phyloP scores from a whole-genome alignment of 345 rosid species.

The Sapria himalayana region DNA sequence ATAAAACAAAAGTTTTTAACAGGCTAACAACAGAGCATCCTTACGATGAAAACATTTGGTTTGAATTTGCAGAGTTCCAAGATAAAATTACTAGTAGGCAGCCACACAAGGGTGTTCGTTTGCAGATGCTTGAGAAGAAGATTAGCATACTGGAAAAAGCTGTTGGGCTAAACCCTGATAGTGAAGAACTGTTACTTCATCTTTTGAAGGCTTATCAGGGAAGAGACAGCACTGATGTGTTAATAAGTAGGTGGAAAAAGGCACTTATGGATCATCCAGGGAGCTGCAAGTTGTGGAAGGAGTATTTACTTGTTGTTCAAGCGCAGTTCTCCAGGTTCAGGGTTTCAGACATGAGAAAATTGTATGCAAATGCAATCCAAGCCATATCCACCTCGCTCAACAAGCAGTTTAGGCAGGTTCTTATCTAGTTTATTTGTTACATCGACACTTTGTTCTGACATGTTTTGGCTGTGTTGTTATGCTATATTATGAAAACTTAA shows the following conservation, averaged over 20 bases:
- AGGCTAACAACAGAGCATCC: slow-evolving; percentile 59
- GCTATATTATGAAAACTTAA: not conserved
- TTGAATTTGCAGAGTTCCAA: slow-evolving; percentile 75
- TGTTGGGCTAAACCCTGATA: slow-evolving; percentile 65
- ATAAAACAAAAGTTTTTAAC: slow-evolving; percentile 64
- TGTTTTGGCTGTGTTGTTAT: not conserved
- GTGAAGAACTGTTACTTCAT: slow-evolving; percentile 51
- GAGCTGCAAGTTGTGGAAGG: slow-evolving; percentile 63
- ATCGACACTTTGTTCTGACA: not conserved
- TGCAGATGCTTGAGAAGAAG: slow-evolving; percentile 84
- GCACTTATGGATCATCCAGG: slow-evolving; percentile 49
- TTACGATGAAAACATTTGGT: slow-evolving; percentile 57
- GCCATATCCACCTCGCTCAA: slow-evolving; percentile 59
- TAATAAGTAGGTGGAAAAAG: slow-evolving; percentile 72
- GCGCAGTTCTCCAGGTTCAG: slow-evolving; percentile 89
- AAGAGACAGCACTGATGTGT: slow-evolving; percentile 53
- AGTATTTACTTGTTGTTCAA: slow-evolving; percentile 55
- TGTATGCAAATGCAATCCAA: slow-evolving; percentile 76
- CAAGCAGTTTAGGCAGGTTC: slow-evolving; percentile 98
- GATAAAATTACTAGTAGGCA: slow-evolving; percentile 61
- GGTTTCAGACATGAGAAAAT: slow-evolving; percentile 72
- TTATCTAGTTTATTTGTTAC: slow-evolving; percentile 10
- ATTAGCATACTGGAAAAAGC: slow-evolving; percentile 88
- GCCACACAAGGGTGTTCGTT: slow-evolving; percentile 62
- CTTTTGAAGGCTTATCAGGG: slow-evolving; percentile 72